These are phyloP conservation scores for Colletotrichum horii DNA, from an alignment of 2,329 filamentous ascomycete genomes.

Conservation along the genomic window DNA sequence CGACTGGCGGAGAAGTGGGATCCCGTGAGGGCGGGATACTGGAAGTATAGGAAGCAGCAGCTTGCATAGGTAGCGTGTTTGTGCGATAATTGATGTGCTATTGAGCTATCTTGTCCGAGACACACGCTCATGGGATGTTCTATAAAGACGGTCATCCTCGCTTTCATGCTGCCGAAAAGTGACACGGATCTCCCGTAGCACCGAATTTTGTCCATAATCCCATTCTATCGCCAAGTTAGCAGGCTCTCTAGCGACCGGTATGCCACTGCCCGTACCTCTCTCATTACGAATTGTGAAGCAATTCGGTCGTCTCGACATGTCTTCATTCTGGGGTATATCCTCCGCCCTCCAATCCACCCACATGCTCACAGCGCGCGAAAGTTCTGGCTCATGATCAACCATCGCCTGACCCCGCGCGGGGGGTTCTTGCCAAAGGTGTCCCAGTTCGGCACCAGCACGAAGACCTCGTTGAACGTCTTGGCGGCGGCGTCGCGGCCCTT, in stretches of 20 bases:
- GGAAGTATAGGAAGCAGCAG: slow-evolving; percentile 65
- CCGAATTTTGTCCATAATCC: not conserved
- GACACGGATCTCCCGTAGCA: not conserved
- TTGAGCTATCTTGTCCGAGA: not conserved
- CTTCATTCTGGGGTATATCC: not conserved
- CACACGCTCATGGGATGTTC: not conserved
- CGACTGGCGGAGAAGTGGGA: slow-evolving; percentile 87
- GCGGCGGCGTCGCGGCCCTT: slow-evolving; percentile 65
- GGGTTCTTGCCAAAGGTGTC: slow-evolving; percentile 60
- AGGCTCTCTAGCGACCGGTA: not conserved
- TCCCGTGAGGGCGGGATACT: slow-evolving; percentile 89
- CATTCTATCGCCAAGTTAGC: not conserved
- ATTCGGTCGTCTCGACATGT: not conserved
- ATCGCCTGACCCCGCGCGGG: slow-evolving; percentile 58
- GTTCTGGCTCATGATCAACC: slow-evolving; percentile 75
- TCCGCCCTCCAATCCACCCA: not conserved
- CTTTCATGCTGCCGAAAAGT: not conserved
- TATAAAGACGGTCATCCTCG: not conserved
- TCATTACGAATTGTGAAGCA: not conserved
- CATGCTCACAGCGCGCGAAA: slow-evolving; percentile 61
- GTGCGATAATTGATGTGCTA: not conserved
- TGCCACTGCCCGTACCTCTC: not conserved
- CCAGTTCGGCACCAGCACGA: slow-evolving; percentile 82
- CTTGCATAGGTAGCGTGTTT: not conserved
- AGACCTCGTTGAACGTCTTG: slow-evolving; percentile 78